Conservation (phyloP, 805 yeast species). For the Candida taoyuanica region DNA sequence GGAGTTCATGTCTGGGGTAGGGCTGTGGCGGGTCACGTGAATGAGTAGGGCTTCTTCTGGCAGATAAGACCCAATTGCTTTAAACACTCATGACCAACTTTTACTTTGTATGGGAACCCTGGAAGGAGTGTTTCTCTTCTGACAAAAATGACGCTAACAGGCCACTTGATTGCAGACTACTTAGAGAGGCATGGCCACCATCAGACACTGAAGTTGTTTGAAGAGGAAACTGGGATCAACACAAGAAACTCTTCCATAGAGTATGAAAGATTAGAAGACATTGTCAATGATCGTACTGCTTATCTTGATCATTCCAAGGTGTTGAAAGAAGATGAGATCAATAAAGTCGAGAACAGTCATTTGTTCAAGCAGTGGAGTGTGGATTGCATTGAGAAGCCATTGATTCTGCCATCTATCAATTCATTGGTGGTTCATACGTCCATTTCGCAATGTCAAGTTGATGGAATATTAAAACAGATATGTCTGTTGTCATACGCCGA, state of each 20-base stretch:
- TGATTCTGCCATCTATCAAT: no score
- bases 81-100: no score
- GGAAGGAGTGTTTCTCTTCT: no score
- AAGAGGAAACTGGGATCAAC: slow-evolving; percentile 19
- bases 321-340: slow-evolving; percentile 3
- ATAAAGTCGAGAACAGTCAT: slow-evolving; percentile 8
- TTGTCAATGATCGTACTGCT: slow-evolving; percentile 35
- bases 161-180: slow-evolving; percentile 52
- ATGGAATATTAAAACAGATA: slow-evolving; percentile 10
- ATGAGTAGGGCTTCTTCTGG: background rate
- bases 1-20: no score
- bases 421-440: slow-evolving; percentile 23
- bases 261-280: slow-evolving; percentile 35
- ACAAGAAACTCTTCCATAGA: slow-evolving; percentile 5
- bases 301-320: slow-evolving; percentile 22
- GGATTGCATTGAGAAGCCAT: no score
- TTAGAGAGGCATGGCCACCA: slow-evolving; percentile 44
- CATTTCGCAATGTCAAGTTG: slow-evolving; percentile 18
- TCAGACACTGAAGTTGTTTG: slow-evolving; percentile 45
- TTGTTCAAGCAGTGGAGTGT: slow-evolving; percentile 5
- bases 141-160: slow-evolving; percentile 22
- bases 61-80: no score
- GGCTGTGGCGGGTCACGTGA: no score
- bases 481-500: slow-evolving; percentile 19
- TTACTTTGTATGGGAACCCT: no score